Base-by-base conservation (phyloP, 148 eudicot species). In the Diospyros kaki region DNA sequence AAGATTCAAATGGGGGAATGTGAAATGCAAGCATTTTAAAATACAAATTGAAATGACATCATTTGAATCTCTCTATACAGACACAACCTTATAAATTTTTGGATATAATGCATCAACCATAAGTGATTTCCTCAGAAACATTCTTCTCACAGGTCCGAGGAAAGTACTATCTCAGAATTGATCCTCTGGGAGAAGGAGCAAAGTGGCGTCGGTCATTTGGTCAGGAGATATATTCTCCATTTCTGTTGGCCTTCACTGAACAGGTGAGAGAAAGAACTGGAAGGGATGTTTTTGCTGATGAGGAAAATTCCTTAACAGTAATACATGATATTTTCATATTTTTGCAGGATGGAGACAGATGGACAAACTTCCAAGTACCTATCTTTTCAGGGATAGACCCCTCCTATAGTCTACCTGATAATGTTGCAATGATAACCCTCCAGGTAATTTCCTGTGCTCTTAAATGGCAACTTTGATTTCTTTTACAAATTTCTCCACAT, bases 161-260 rank as follows among this genome's bases (percentile, higher is more conserved):
- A 13, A 95, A 95, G 79, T 79, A 83, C 77, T 93, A 88, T 86
- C 79, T 84, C 64, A 88, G 83, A 81, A 75, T 93, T 51, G 99
- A 95, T 78, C 91, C 83, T 55, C 76, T 89, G 77, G 98, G 99
- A 71, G 94, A 88, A 78, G 99, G 99, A 70, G 92, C 99, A 63
- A 93, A 87, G 80, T 95, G 99, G 99, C 90, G 99, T 45, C 89
- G 99, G 58, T 76, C 90, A 15, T 83, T 75, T 73, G 99, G 98
- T 76, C 99, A 93, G 82, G 87, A 93, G 75, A 86, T 93, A 76
- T 96, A 96, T 73, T 93, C 99, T 78, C 98, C 99, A 50, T 82
- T 93, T 73, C 91, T 95, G 54, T 84, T 95, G 83, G 99, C 99
- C 53, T 89, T 95, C 80, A 77, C 90, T 55, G 94, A 89, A 81